Conservation (phyloP, 108 stramenopile species). For the Nannochloropsis gaditana region DNA sequence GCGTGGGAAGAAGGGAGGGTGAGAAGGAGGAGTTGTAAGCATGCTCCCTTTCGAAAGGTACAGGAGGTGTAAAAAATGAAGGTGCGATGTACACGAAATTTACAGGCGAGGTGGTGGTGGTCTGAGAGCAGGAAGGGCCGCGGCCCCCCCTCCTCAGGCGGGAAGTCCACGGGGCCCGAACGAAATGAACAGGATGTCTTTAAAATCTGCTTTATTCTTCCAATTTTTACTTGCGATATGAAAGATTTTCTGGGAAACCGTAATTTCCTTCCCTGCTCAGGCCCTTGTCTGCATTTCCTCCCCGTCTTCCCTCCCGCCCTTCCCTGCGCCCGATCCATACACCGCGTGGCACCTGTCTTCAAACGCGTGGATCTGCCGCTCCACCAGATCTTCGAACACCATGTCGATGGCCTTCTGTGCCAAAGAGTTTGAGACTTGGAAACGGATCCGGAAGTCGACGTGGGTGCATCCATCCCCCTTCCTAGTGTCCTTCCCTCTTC, state of each 20-base stretch:
- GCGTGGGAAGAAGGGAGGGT: not conserved
- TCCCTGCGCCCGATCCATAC: constrained; percentile 31
- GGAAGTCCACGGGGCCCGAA: not conserved
- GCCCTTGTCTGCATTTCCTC: constrained; percentile 18
- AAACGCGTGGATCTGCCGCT: constrained; percentile 46
- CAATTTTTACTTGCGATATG: not conserved
- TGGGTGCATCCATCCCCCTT: constrained; percentile 20
- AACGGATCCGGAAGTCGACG: constrained; percentile 35
- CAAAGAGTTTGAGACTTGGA: constrained; percentile 39
- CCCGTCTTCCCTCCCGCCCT: constrained; percentile 17
- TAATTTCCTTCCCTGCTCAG: not conserved
- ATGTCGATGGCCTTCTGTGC: constrained; percentile 34
- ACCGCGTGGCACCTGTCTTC: constrained; percentile 36
- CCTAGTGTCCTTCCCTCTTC: too few species aligned
- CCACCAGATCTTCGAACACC: constrained; percentile 40
- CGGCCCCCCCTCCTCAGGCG: too few species aligned
- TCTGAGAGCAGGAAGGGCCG: too few species aligned
- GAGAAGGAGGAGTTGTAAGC: constrained; percentile 11
- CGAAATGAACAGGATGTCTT: not conserved
- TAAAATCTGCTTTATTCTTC: not conserved
- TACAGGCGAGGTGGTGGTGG: too few species aligned
- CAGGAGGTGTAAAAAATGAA: too few species aligned
- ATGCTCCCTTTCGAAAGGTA: too few species aligned
- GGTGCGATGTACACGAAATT: too few species aligned
- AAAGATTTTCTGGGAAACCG: too few species aligned